Evolutionary conservation across 2,329 filamentous ascomycete genomes (phyloP), one percentile per base, ranked within the genome.

Genomic region (Beauveria caledonica): DNA sequence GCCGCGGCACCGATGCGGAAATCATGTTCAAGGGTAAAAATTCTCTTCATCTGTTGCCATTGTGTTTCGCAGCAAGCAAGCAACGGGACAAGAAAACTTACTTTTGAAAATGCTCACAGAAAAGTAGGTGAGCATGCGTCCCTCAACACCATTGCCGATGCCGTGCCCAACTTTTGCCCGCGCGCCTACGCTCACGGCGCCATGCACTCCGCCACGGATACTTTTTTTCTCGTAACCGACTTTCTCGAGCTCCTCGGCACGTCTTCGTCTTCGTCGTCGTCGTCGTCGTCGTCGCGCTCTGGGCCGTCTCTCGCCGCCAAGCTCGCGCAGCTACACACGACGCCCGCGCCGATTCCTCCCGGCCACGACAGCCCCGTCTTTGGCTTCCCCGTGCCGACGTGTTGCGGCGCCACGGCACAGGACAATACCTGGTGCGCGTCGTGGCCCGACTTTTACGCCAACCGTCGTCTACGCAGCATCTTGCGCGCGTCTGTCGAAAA

Each of bases 381-480:
- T 66, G 93, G 93, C 2, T 97, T 97, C 69, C 88, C 89, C 0
- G 86, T 88, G 0, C 77, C 88, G 1, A 97, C 92, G 0, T 96
- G 89, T 73, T 97, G 93, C 72, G 92, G 92, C 2, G 84, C 90
- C 50, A 94, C 90, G 8, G 82, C 81, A 45, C 93, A 97, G 74
- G 84, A 91, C 52, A 97, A 97, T 69, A 75, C 75, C 0, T 96
- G 83, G 76, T 82, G 78, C 52, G 74, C 78, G 6, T 88, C 84
- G 11, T 97, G 93, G 93, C 85, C 89, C 1, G 86, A 90, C 0
- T 97, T 97, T 68, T 97, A 90, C 70, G 89, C 88, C 1, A 80
- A 95, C 33, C 86, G 87, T 66, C 80, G 92, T 3, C 74, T 97
- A 54, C 78, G 86, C 11, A 80, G 79, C 53, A 86, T 97, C 51